phyloP scores from a whole-genome alignment of 2,329 filamentous ascomycete species.

The Pseudonectria buxi region DNA sequence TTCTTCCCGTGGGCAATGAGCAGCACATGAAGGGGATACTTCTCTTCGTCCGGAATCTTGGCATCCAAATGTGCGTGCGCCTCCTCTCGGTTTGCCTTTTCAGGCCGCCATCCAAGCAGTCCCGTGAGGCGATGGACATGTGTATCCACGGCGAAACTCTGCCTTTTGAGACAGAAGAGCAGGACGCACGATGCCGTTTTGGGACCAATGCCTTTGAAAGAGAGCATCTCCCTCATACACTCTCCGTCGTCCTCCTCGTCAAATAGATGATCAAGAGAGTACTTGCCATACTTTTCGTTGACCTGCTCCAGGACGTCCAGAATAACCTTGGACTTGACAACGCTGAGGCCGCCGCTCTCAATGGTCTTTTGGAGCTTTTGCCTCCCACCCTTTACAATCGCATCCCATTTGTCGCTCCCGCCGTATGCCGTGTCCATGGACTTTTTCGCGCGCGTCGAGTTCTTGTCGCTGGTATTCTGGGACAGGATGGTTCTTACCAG shows the following conservation, averaged over 20 bases:
- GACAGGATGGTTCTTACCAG: conserved; percentile 46
- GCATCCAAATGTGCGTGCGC: conserved; percentile 45
- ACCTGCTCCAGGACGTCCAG: conserved; percentile 62
- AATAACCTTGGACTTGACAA: conserved; percentile 67
- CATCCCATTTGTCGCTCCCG: conserved; percentile 35
- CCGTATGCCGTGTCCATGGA: conserved; percentile 40
- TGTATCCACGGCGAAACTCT: conserved; percentile 47
- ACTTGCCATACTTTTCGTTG: conserved; percentile 34
- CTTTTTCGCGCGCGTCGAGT: conserved; percentile 54
- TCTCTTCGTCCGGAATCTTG: conserved; percentile 39
- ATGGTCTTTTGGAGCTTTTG: conserved; percentile 51
- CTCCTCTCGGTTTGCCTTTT: conserved; percentile 34
- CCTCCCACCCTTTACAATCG: conserved; percentile 33
- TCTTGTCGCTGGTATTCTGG: conserved; percentile 45
- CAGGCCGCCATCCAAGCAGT: conserved; percentile 42
- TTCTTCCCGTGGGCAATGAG: conserved; percentile 40
- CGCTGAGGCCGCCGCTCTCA: conserved; percentile 62
- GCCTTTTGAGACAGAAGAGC: conserved; percentile 42
- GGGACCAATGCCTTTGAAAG: conserved; percentile 45
- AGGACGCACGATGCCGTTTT: conserved; percentile 49
- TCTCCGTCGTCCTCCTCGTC: conserved; percentile 32
- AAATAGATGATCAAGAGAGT: conserved; percentile 45
- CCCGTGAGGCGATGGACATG: conserved; percentile 45
- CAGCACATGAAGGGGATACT: conserved; percentile 44
- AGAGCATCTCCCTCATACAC: conserved; percentile 43